Evolutionary conservation across 148 eudicot genomes (phyloP).

Genomic region (Fagopyrum homotropicum): DNA sequence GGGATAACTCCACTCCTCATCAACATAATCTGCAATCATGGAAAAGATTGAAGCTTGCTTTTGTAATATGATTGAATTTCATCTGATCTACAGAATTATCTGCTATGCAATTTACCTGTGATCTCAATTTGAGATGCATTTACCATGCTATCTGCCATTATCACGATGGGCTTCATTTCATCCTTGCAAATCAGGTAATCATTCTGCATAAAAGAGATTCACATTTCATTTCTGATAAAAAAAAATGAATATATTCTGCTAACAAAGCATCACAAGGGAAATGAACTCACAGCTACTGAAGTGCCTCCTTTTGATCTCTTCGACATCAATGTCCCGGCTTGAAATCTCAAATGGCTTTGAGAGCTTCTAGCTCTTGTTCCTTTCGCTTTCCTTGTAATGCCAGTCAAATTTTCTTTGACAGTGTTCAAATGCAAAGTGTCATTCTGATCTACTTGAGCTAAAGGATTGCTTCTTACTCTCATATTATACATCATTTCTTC

Average conservation of each 20-base stretch:
- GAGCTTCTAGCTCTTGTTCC: too few species aligned
- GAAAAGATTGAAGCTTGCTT: background rate
- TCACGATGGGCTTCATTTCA: conserved; percentile 18
- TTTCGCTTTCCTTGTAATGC: too few species aligned
- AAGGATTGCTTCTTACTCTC: conserved; percentile 15
- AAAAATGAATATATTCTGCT: too few species aligned
- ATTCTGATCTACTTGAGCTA: background rate
- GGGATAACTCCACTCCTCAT: background rate
- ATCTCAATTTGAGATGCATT: conserved; percentile 18
- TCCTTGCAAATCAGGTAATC: too few species aligned
- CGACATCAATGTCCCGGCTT: too few species aligned
- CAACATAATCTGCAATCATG: background rate
- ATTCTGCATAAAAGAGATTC: too few species aligned
- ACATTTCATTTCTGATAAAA: conserved; percentile 5
- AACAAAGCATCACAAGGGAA: too few species aligned
- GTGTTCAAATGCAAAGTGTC: background rate
- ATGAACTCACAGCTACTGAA: too few species aligned
- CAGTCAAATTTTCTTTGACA: conserved; percentile 13
- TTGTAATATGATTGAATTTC: background rate
- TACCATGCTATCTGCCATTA: conserved; percentile 7
- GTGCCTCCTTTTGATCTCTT: too few species aligned
- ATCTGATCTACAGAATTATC: background rate
- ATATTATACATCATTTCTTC: conserved; percentile 6
- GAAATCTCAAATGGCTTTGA: too few species aligned
- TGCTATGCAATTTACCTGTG: conserved; percentile 17